Conservation (phyloP, 257 asterid species). For the Petrea volubilis region DNA sequence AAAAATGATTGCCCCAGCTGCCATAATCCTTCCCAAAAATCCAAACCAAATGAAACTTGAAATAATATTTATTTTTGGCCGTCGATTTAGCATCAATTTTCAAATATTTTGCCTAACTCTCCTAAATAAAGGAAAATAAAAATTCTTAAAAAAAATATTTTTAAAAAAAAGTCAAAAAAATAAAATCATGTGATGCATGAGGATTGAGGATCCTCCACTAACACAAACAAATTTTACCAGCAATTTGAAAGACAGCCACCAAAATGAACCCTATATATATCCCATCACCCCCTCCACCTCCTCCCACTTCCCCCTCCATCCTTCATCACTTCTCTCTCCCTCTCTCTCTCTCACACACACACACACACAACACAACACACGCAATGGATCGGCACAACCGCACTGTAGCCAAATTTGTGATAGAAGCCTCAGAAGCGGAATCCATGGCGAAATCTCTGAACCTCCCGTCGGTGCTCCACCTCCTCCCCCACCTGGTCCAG, state of each 20-base stretch:
- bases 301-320: neutral
- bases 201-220: neutral
- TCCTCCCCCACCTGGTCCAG: conserved; percentile 69
- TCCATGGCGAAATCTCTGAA: conserved; percentile 55
- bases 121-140: neutral
- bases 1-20: neutral
- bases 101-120: neutral
- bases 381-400: conserved; percentile 26
- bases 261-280: conserved; percentile 27
- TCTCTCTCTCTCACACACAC: neutral
- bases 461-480: conserved; percentile 68
- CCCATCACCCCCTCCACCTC: neutral
- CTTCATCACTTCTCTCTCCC: neutral
- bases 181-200: conserved; percentile 18
- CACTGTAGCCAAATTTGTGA: conserved; percentile 50
- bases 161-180: neutral
- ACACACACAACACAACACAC: neutral
- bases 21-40: no score
- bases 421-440: conserved; percentile 63
- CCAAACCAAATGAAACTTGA: neutral
- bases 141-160: no score
- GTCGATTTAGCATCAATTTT: neutral
- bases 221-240: neutral
- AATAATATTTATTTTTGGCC: neutral
- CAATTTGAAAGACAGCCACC: conserved; percentile 17